Conservation (phyloP, 306 rosid genomes). For the Cicer pinnatifidum region DNA sequence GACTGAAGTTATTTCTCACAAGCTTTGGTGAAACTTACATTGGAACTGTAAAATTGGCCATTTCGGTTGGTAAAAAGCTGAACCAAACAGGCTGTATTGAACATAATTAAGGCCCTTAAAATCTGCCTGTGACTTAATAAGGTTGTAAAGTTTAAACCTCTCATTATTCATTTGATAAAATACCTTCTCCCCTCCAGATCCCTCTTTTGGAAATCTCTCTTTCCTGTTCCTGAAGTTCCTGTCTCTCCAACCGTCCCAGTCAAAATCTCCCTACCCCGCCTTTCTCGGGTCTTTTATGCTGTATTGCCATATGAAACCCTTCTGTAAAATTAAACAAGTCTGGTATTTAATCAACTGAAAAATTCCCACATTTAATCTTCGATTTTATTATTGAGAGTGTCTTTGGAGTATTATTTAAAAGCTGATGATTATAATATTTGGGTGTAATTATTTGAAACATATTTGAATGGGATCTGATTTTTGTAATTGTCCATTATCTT, state of each 20-base stretch:
- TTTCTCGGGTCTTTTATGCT: constrained; percentile 3
- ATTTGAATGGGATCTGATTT: constrained; percentile 1
- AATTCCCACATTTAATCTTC: neutral
- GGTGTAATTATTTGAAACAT: neutral
- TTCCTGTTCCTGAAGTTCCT: constrained; percentile 6
- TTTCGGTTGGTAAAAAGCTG: neutral
- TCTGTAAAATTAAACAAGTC: constrained; percentile 23
- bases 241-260: neutral
- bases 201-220: neutral
- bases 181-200: neutral
- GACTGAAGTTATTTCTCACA: neutral
- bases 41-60: neutral
- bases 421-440: constrained; percentile 18
- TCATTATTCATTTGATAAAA: neutral
- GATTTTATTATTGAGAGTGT: constrained; percentile 9
- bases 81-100: constrained; percentile 17
- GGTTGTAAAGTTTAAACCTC: constrained; percentile 5
- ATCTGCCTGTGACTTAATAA: constrained; percentile 32
- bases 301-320: neutral
- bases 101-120: neutral
- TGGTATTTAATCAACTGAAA: constrained; percentile 32
- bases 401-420: neutral
- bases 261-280: neutral
- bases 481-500: constrained; percentile 16
- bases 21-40: constrained; percentile 2